Evolutionary conservation across 106 monocot genomes (phyloP).

Genomic region (Allium sativum): DNA sequence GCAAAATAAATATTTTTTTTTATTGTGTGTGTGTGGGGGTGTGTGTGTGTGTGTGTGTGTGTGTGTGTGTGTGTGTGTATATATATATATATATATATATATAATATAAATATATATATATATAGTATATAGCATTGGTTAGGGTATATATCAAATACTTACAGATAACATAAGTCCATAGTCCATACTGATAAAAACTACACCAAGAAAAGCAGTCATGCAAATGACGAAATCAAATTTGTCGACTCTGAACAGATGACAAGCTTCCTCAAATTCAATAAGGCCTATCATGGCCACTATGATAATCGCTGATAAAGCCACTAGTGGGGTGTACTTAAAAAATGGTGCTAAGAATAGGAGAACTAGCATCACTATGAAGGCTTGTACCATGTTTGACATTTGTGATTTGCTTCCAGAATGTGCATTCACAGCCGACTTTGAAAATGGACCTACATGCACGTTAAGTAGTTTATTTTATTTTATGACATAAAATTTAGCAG

Average conservation of each 20-base stretch:
- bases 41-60: too few relatives aligned
- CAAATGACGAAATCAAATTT: constrained; percentile 85
- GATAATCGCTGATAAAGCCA: constrained; percentile 71
- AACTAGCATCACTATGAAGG: constrained; percentile 67
- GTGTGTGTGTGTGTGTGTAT: too few relatives aligned
- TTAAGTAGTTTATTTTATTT: background rate
- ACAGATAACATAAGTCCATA: constrained; percentile 53
- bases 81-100: too few relatives aligned
- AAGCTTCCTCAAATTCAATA: constrained; percentile 47
- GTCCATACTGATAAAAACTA: constrained; percentile 56
- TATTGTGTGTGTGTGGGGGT: too few relatives aligned
- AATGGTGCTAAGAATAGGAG: constrained; percentile 72
- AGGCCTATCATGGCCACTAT: constrained; percentile 72
- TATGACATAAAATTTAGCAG: background rate
- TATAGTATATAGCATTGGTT: background rate
- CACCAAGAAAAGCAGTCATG: constrained; percentile 73
- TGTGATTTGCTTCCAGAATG: constrained; percentile 61
- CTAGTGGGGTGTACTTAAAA: constrained; percentile 78
- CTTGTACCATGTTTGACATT: constrained; percentile 64
- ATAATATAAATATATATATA: background rate
- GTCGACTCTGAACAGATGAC: constrained; percentile 55
- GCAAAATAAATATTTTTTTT: background rate
- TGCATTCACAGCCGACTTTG: constrained; percentile 77
- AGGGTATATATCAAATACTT: constrained; percentile 6
- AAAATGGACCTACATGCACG: constrained; percentile 53